These are phyloP conservation scores for Xylaria sp. DNA, from an alignment of 2,329 filamentous ascomycete species.

Conservation along the genomic window DNA sequence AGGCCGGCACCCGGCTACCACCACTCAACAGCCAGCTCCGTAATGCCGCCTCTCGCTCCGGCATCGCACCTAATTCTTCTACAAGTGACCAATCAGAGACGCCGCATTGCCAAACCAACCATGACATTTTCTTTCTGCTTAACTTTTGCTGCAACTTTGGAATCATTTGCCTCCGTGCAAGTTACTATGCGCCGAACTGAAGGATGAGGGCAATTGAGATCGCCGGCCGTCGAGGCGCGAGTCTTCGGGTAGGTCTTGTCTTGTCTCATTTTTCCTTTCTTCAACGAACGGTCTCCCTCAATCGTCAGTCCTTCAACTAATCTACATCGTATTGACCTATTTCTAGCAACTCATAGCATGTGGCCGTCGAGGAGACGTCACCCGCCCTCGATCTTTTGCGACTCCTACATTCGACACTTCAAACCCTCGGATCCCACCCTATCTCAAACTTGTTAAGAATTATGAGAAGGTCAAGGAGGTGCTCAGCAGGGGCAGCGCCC, in stretches of 20 bases:
- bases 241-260: slow-evolving; percentile 44
- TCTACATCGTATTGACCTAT: background rate
- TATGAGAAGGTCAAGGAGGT: slow-evolving; percentile 70
- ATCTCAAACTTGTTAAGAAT: slow-evolving; percentile 71
- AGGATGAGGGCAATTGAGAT: slow-evolving; percentile 51
- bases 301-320: background rate
- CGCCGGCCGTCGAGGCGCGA: slow-evolving; percentile 48
- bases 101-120: slow-evolving; percentile 40
- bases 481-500: slow-evolving; percentile 63
- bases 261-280: background rate
- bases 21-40: background rate
- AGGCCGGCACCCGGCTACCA: slow-evolving; percentile 17
- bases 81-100: slow-evolving; percentile 41
- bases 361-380: slow-evolving; percentile 41
- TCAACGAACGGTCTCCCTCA: slow-evolving; percentile 6
- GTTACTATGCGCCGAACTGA: slow-evolving; percentile 52
- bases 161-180: slow-evolving; percentile 14
- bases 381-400: slow-evolving; percentile 48
- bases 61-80: slow-evolving; percentile 29
- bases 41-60: slow-evolving; percentile 28
- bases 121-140: slow-evolving; percentile 38
- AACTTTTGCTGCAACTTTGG: slow-evolving; percentile 18
- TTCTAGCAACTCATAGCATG: slow-evolving; percentile 45
- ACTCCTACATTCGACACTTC: slow-evolving; percentile 49
- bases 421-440: slow-evolving; percentile 71